phyloP scores from a whole-genome alignment of 345 rosid species.

The Eucalyptus pauciflora region DNA sequence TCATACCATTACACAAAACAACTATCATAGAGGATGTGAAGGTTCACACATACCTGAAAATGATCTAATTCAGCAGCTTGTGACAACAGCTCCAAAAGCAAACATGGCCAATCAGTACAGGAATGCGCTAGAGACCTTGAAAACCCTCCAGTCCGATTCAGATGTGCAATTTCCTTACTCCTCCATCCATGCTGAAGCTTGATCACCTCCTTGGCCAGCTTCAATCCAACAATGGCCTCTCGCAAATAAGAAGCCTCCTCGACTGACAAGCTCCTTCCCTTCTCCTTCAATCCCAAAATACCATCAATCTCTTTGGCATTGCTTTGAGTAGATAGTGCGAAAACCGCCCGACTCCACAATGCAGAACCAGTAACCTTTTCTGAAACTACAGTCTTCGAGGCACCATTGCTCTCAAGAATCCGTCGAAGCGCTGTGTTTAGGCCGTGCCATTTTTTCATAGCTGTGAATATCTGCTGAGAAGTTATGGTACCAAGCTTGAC shows the following conservation, averaged over 20 bases:
- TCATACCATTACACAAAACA: neutral
- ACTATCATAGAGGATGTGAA: neutral
- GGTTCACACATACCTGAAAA: conserved; percentile 52
- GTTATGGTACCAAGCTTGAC: conserved; percentile 60
- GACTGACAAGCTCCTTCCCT: conserved; percentile 37
- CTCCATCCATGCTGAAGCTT: conserved; percentile 62
- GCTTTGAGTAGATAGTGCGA: conserved; percentile 52
- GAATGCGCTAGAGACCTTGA: conserved; percentile 81
- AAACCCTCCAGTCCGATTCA: conserved; percentile 62
- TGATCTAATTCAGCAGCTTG: conserved; percentile 80
- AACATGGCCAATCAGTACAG: conserved; percentile 82
- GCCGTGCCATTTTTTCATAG: conserved; percentile 83
- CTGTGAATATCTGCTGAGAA: conserved; percentile 62
- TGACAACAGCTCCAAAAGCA: conserved; percentile 81
- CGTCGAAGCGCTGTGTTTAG: conserved; percentile 50
- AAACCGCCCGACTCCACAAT: conserved; percentile 70
- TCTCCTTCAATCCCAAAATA: conserved; percentile 36
- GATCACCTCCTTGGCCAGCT: conserved; percentile 79
- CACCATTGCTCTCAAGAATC: conserved; percentile 12
- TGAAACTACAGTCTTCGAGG: conserved; percentile 20
- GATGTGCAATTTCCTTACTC: conserved; percentile 67
- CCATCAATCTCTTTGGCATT: conserved; percentile 69
- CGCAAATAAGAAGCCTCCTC: conserved; percentile 75
- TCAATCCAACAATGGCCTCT: conserved; percentile 60
- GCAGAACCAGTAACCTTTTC: conserved; percentile 43